A percentile compares a stretch with the other conserved stretches of the same genome.
Conservation (phyloP, 179 eudicot genomes). For the Heliamphora ciliata region DNA sequence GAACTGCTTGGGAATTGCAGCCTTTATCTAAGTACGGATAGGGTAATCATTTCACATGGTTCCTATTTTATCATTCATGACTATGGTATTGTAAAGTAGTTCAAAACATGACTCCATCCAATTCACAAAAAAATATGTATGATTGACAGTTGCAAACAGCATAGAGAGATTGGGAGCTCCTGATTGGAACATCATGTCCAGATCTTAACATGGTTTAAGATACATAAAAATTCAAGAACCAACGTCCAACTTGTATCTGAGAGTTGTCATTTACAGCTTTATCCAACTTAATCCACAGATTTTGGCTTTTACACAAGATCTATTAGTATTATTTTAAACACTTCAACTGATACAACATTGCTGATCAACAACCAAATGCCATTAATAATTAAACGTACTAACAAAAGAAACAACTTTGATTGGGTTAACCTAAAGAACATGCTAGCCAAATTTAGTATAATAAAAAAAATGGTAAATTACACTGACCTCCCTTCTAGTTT, state of each 20-base stretch:
- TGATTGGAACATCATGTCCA: background rate
- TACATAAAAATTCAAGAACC: background rate
- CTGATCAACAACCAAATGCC: background rate
- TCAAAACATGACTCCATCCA: constrained; percentile 12
- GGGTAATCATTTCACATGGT: background rate
- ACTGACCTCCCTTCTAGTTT: no score
- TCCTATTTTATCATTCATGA: background rate
- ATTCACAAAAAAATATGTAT: background rate
- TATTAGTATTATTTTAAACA: background rate
- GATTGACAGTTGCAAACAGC: background rate
- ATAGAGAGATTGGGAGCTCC: background rate
- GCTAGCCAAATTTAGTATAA: background rate
- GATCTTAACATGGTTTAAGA: background rate
- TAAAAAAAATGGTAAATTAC: no score
- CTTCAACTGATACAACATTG: background rate
- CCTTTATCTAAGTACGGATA: background rate
- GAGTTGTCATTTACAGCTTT: background rate
- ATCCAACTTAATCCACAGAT: background rate
- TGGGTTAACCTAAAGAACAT: background rate
- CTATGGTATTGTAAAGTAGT: background rate
- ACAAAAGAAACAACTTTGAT: constrained; percentile 1
- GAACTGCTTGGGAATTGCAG: background rate
- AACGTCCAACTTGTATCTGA: background rate
- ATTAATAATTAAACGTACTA: background rate
- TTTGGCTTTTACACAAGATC: background rate